Evolutionary conservation across 495 filamentous ascomycete genomes (phyloP).

Genomic region (Alectoria sarmentosa): DNA sequence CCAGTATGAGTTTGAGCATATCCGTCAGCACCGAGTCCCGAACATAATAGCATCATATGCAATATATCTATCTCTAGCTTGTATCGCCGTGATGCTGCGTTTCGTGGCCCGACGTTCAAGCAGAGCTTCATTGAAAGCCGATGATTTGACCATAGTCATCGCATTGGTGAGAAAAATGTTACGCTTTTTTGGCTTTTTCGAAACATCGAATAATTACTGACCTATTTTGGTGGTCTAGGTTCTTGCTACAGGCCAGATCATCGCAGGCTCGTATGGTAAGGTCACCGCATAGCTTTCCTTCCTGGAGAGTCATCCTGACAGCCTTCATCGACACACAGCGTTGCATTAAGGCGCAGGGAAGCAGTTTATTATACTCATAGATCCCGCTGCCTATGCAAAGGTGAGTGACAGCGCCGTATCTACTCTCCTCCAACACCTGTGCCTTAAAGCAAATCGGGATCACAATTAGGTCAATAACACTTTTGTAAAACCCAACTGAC

Average conservation of each 20-base stretch:
- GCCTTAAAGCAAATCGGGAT: not conserved
- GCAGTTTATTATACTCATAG: not conserved
- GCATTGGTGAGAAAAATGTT: not conserved
- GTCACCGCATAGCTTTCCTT: not conserved
- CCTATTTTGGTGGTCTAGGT: not conserved
- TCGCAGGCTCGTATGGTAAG: not conserved
- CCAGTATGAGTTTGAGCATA: conserved; percentile 6
- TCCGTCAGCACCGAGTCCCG: not conserved
- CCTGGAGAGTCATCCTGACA: not conserved
- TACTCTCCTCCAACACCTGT: not conserved
- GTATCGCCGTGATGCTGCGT: conserved; percentile 3
- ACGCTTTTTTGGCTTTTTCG: not conserved
- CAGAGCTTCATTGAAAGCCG: conserved; percentile 1
- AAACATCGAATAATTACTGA: not conserved
- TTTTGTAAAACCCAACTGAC: not conserved
- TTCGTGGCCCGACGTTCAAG: conserved; percentile 8
- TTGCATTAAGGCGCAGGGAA: not conserved
- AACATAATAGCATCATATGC: conserved; percentile 6
- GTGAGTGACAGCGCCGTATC: not conserved
- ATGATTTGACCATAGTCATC: conserved; percentile 5
- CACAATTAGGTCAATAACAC: not conserved
- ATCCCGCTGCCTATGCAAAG: not conserved
- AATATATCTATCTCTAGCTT: conserved; percentile 8
- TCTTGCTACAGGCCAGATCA: not conserved
- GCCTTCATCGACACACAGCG: not conserved